Base-by-base conservation (phyloP, 1,284 basidiomycete genomes). In the Macrocystidia cucumis region DNA sequence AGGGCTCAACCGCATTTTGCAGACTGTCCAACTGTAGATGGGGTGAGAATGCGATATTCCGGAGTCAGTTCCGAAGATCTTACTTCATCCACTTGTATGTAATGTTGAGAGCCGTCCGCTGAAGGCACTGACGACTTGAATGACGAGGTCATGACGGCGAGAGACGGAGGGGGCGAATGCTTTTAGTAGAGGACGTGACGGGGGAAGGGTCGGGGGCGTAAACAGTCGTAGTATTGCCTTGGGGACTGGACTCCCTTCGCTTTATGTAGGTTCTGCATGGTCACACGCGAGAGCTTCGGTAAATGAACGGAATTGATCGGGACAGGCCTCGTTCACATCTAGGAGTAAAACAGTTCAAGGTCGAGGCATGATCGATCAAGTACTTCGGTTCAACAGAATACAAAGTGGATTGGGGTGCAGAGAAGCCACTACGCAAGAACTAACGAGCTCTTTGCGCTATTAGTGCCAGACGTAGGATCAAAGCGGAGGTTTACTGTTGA, bases 1-100 rank as follows among this genome's bases (percentile, higher is more conserved):
- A 78, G 21, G 69, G 65, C 45, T 70, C 65, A 31, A 78, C 53
- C 9, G 74, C 75, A 40, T 77, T 74, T 34, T 59, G 54, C 35
- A 72, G 54, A 42, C 60, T 63, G 38, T 63, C 67, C 30, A 74
- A 47, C 74, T 76, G 46, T 27, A 38, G 5, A 29, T 19, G 29
- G 30, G 22, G 21, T 12, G 22, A 25, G 13, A 12, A 14, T 16
- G 14, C 17, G 24, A 19, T 23, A 22, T 13, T 38, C 17, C 12
- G 19, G 27, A 29, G 28, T 16, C 21, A 13, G 27, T 25, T 12
- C 30, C 29, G 29, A 22, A 28, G 25, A 31, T 46, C 48, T 40
- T 43, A 68, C 68, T 62, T 73, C 65, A 45, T 61, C 65, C 32
- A 69, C 54, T 33, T 61, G 48, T 44, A 56, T 37, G 46, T 45